A percentile compares a stretch with the other conserved stretches of the same genome.
phyloP scores from a whole-genome alignment of 805 yeast genomes.

The Candida dendrica region DNA sequence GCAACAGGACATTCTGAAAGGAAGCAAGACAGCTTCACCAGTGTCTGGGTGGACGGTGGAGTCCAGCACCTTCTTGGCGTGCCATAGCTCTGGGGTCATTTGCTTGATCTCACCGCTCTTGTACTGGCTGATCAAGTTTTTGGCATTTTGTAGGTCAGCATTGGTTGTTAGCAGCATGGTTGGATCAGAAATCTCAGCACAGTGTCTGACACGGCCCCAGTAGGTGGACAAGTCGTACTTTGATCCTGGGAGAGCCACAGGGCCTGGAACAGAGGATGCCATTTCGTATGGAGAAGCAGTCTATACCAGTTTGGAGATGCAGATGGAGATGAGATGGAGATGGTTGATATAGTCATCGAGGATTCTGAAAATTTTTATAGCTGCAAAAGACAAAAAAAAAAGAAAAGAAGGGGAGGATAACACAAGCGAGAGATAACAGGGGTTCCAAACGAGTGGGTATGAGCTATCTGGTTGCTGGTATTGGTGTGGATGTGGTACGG shows the following conservation, averaged over 20 bases:
- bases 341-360: background rate
- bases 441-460: no score
- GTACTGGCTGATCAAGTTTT: slow-evolving; percentile 59
- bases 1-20: slow-evolving; percentile 95
- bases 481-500: slow-evolving; percentile 53
- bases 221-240: slow-evolving; percentile 74
- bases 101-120: slow-evolving; percentile 56
- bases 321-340: background rate
- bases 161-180: slow-evolving; percentile 72
- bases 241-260: slow-evolving; percentile 72
- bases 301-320: no score
- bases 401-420: background rate
- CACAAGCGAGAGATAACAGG: background rate
- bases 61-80: slow-evolving; percentile 78
- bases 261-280: slow-evolving; percentile 89
- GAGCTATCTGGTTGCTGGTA: slow-evolving; percentile 21
- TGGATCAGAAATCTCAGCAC: slow-evolving; percentile 91
- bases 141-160: slow-evolving; percentile 57
- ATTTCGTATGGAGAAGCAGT: slow-evolving; percentile 35
- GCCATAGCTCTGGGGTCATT: slow-evolving; percentile 83
- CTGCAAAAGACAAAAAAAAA: background rate
- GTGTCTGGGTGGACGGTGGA: slow-evolving; percentile 96
- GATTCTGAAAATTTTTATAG: background rate
- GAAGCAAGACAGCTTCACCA: slow-evolving; percentile 85
- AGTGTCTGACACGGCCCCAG: slow-evolving; percentile 91